Base-by-base conservation (phyloP, 2,329 filamentous ascomycete species). In the Ophiostoma piceae region DNA sequence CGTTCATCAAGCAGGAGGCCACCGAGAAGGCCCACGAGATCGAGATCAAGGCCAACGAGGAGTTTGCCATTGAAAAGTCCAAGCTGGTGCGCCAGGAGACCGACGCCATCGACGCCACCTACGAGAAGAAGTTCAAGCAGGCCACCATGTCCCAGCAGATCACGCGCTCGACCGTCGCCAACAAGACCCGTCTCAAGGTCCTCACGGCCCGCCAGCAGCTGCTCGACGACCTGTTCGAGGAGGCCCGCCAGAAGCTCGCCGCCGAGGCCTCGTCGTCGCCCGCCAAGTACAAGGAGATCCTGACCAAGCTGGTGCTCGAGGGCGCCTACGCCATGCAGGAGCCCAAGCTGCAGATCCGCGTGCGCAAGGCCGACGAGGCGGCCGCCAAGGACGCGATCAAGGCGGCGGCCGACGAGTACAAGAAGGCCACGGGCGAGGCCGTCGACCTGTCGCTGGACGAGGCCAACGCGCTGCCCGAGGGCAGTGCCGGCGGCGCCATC, bases 41-140 rank as follows among this genome's bases (percentile, higher is more conserved):
- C 81, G 88, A 95, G 78, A 90, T 98, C 83, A 98, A 98, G 83
- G 95, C 95, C 80, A 94, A 98, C 84, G 93, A 98, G 82, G 95
- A 99, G 82, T 98, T 98, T 82, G 92, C 92, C 79, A 98, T 97
- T 79, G 95, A 99, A 80, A 99, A 99, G 84, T 95, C 94, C 77
- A 97, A 97, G 85, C 92, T 99, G 67, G 95, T 98, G 76, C 94
- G 92, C 79, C 90, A 96, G 82, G 95, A 98, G 83, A 97, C 92
- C 69, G 88, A 92, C 78, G 83, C 92, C 80, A 98, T 99, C 84
- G 95, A 99, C 83, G 84, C 85, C 74, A 84, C 90, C 76, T 99
- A 97, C 87, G 92, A 94, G 83, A 98, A 97, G 88, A 98, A 98
- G 85, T 96, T 96, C 88, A 99, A 97, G 86, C 92, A 96, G 83